Evolutionary conservation across 768 basidiomycete species (phyloP), one percentile per base, ranked within the genome.

Genomic region (Kwoniella botswanensis): DNA sequence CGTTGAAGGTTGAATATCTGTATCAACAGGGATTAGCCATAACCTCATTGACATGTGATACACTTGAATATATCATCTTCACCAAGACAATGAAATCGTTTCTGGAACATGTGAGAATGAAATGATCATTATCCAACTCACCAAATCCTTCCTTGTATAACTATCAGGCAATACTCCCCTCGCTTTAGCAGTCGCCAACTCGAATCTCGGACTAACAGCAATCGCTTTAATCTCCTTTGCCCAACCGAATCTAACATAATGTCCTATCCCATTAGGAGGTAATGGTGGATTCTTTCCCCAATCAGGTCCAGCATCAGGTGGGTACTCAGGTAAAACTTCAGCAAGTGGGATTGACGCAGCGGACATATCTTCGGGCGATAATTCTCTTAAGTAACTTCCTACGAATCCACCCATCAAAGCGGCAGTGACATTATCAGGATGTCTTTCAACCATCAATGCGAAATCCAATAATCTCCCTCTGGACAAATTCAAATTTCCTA

Each of bases 371-470:
- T 87, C 88, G 11, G 88, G 87, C 76, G 92, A 92, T 58, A 98
- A 88, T 83, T 97, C 96, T 71, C 91, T 88, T 63, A 98, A 88
- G 86, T 98, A 99, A 2, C 92, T 93, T 21, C 97, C 97, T 26
- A 98, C 93, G 84, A 99, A 98, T 0, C 97, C 97, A 44, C 97
- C 97, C 18, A 98, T 88, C 46, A 99, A 89, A 0, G 95, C 96
- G 2, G 97, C 97, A 0, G 97, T 97, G 80, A 99, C 95, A 83
- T 99, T 99, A 84, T 99, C 97, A 17, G 97, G 97, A 82, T 99
- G 97, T 18, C 97, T 88, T 85, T 99, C 97, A 79, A 99, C 94
- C 97, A 99, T 99, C 65, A 99, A 87, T 1, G 96, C 95, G 80
- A 93, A 96, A 85, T 99, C 97, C 71, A 98, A 89, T 77, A 96